Percentiles rank a stretch among this genome's conserved stretches.
These are phyloP conservation scores for Aspergillus heteromorphus DNA, from an alignment of 495 filamentous ascomycete species.

Conservation along the genomic window DNA sequence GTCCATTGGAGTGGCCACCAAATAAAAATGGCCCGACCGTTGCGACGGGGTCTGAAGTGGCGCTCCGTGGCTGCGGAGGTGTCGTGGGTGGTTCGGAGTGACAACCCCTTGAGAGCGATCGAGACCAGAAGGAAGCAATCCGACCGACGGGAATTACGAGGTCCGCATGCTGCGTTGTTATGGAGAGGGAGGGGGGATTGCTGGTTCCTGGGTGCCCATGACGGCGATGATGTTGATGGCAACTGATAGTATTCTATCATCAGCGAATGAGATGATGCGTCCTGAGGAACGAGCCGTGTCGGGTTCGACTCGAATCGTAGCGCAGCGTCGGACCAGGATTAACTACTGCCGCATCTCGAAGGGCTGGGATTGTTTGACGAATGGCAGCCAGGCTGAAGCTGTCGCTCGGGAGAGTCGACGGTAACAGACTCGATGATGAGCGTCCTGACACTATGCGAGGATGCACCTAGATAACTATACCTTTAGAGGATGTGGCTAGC, in stretches of 20 bases:
- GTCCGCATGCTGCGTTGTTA: background rate
- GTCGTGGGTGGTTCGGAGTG: slow-evolving; percentile 1
- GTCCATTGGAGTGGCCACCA: background rate
- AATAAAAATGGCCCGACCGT: slow-evolving; percentile 2
- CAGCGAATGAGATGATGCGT: slow-evolving; percentile 1
- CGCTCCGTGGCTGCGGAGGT: slow-evolving; percentile 1
- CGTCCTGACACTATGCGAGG: background rate
- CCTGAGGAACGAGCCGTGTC: slow-evolving; percentile 12
- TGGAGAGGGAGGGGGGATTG: background rate
- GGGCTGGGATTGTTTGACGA: background rate
- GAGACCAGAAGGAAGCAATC: background rate
- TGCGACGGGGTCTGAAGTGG: slow-evolving; percentile 2
- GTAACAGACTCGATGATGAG: background rate
- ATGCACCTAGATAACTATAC: background rate
- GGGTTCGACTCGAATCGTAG: background rate
- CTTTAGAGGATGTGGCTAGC: background rate
- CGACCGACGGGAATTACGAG: background rate
- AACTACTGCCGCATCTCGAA: background rate
- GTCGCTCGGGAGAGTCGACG: background rate
- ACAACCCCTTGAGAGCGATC: background rate
- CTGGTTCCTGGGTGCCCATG: slow-evolving; percentile 1
- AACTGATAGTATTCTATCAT: background rate
- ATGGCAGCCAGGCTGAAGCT: background rate
- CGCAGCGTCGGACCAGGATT: background rate
- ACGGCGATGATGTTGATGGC: slow-evolving; percentile 7